Evolutionary conservation across 2,329 filamentous ascomycete species (phyloP).

Genomic region (Penicillium janthinellum): DNA sequence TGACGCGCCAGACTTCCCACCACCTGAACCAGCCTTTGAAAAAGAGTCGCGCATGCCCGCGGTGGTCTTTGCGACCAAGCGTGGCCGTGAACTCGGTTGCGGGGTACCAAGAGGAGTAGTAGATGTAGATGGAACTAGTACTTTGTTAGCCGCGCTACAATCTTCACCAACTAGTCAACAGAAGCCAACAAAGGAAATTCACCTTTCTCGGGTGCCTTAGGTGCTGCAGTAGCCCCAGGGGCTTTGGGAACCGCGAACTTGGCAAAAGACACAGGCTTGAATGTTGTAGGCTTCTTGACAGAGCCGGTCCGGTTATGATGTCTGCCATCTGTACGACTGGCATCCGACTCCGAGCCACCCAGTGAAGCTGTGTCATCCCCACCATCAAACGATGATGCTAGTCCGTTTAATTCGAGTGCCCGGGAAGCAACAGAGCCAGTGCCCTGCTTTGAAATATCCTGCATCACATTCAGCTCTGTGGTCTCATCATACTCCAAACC

Average conservation of each 20-base stretch:
- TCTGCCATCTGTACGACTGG: slow-evolving; percentile 56
- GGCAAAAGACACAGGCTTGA: slow-evolving; percentile 68
- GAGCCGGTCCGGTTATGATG: slow-evolving; percentile 51
- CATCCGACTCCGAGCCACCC: slow-evolving; percentile 65
- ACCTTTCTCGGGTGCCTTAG: slow-evolving; percentile 60
- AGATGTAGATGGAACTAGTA: slow-evolving; percentile 39
- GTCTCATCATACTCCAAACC: slow-evolving; percentile 11
- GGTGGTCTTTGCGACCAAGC: slow-evolving; percentile 65
- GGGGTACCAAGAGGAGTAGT: slow-evolving; percentile 42
- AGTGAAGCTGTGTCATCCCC: slow-evolving; percentile 44
- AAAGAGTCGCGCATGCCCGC: slow-evolving; percentile 54
- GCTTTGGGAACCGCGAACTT: slow-evolving; percentile 68
- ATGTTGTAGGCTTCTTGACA: slow-evolving; percentile 62
- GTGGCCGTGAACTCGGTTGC: slow-evolving; percentile 56
- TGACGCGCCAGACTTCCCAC: slow-evolving; percentile 48
- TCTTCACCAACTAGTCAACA: not conserved
- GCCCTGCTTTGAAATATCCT: slow-evolving; percentile 36
- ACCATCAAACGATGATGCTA: slow-evolving; percentile 38
- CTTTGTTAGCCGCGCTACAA: slow-evolving; percentile 1
- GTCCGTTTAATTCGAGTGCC: slow-evolving; percentile 44
- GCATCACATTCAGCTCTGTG: slow-evolving; percentile 22
- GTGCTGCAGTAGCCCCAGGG: slow-evolving; percentile 52
- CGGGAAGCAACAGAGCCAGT: slow-evolving; percentile 37
- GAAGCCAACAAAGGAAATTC: slow-evolving; percentile 20
- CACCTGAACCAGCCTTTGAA: slow-evolving; percentile 51